Percentiles rank a stretch among this genome's conserved stretches.
Evolutionary conservation across 768 basidiomycete species (phyloP).

Genomic region (Clitopilus passeckerianus): DNA sequence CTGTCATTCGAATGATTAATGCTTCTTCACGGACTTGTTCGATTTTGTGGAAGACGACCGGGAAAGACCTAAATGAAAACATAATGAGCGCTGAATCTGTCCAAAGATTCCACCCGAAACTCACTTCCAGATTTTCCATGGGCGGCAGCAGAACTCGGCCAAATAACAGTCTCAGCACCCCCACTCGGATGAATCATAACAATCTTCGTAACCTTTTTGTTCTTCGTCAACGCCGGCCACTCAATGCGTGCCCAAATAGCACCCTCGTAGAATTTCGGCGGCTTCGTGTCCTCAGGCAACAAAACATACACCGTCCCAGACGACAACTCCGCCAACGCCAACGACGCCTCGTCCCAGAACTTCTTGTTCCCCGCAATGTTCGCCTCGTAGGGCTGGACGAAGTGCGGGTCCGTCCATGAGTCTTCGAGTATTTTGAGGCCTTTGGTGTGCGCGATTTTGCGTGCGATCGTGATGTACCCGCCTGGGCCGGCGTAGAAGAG

Average conservation of each 20-base stretch:
- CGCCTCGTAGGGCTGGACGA: not conserved
- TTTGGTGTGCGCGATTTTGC: not conserved
- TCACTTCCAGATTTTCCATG: not conserved
- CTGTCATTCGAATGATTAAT: not conserved
- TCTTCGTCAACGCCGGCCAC: constrained; percentile 6
- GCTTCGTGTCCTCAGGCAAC: constrained; percentile 3
- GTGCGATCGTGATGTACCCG: constrained; percentile 4
- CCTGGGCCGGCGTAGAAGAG: constrained; percentile 10
- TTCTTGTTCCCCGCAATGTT: not conserved
- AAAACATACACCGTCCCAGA: constrained; percentile 5
- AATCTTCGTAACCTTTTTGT: constrained; percentile 3
- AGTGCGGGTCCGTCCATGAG: constrained; percentile 4
- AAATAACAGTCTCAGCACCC: not conserved
- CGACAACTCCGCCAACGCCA: constrained; percentile 5
- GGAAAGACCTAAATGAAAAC: not conserved
- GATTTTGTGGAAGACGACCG: not conserved
- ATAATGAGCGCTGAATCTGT: too few relatives aligned
- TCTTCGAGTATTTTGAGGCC: constrained; percentile 5
- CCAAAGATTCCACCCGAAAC: too few relatives aligned
- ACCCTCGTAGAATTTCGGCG: not conserved
- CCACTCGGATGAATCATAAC: constrained; percentile 6
- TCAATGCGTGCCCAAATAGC: constrained; percentile 8
- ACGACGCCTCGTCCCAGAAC: constrained; percentile 9
- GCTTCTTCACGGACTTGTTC: not conserved
- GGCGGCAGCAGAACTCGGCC: not conserved